Evolutionary conservation across 331 rosid genomes (phyloP), one percentile per base, ranked within the genome.

Genomic region (Malus hybrid): DNA sequence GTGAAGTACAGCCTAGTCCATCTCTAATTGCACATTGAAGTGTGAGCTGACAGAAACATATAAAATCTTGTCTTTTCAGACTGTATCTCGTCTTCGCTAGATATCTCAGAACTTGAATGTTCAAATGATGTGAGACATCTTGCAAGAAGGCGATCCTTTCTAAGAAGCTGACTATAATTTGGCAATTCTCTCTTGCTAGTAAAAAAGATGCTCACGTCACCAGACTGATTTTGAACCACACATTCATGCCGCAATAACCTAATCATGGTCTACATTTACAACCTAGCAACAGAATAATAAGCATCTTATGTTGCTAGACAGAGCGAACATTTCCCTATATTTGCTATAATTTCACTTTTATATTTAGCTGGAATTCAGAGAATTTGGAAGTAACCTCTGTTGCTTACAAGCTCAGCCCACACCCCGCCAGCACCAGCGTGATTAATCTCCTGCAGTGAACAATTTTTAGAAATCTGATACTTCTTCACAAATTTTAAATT

Each of bases 371-470:
- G 56, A 50, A 18, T 53, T 66, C 5, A 12, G 52, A 46, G 65
- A 19, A 63, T 52, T 75, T 32, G 50, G 56, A 57, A 61, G 80
- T 76, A 36, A 90, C 99, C 99, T 86, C 99, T 77, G 84, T 94
- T 92, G 89, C 78, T 92, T 50, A 94, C 97, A 80, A 94, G 97
- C 92, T 94, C 99, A 26, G 97, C 92, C 99, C 99, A 94, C 81
- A 94, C 64, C 60, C 99, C 97, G 36, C 99, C 97, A 63, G 97
- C 96, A 65, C 99, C 97, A 46, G 97, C 99, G 85, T 94, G 99
- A 80, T 94, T 94, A 73, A 94, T 94, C 89, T 94, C 99, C 99
- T 94, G 97, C 66, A 68, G 71, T 44, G 66, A 56, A 82, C 70
- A 68, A 67, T 71, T 58, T 39, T 56, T 66, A 80, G 55, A 73